Conservation (phyloP, 2,329 filamentous ascomycete genomes). For the Fusarium begoniae region DNA sequence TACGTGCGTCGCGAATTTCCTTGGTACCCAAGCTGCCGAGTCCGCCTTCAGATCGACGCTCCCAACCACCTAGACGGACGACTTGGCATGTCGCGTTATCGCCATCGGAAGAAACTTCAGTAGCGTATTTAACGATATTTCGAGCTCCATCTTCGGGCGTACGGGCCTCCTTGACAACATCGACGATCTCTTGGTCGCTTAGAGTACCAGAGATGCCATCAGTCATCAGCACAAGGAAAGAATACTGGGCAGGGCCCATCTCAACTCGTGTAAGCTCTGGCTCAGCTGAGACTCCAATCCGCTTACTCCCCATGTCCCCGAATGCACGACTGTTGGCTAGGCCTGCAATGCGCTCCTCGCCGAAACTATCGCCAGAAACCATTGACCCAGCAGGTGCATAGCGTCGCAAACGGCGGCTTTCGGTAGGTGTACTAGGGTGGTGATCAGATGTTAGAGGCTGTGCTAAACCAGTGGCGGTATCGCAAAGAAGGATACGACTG, state of each 20-base stretch:
- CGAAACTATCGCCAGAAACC: constrained; percentile 89
- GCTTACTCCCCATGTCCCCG: constrained; percentile 90
- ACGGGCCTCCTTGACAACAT: constrained; percentile 91
- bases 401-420: constrained; percentile 83
- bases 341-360: constrained; percentile 93
- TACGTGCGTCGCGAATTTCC: constrained; percentile 86
- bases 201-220: constrained; percentile 90
- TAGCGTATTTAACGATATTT: constrained; percentile 85
- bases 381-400: constrained; percentile 81
- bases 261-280: constrained; percentile 86
- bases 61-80: constrained; percentile 74
- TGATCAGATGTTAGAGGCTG: constrained; percentile 89
- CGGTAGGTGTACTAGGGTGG: constrained; percentile 86
- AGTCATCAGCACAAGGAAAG: constrained; percentile 86
- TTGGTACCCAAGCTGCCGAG: constrained; percentile 90
- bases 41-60: constrained; percentile 82
- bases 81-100: constrained; percentile 77
- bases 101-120: constrained; percentile 76
- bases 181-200: constrained; percentile 93
- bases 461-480: constrained; percentile 82
- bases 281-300: constrained; percentile 92
- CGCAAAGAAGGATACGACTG: constrained; percentile 88
- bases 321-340: constrained; percentile 95
- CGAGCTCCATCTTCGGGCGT: constrained; percentile 88
- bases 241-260: constrained; percentile 83